Conservation (phyloP, 169 alveolate species). For the Besnoitia besnoiti region DNA sequence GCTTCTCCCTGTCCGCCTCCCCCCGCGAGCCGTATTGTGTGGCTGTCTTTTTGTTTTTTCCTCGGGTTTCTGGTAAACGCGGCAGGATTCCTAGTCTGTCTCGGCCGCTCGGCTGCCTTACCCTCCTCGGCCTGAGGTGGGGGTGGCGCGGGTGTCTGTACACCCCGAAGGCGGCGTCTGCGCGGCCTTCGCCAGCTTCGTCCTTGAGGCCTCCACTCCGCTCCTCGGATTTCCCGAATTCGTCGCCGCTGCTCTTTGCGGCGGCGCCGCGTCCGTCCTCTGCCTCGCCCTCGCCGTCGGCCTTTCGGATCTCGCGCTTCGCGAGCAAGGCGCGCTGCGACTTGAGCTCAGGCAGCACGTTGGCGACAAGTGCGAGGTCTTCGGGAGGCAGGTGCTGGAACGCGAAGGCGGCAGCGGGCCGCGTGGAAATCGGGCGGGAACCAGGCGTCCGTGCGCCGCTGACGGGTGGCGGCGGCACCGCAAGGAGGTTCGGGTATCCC, state of each 20-base stretch:
- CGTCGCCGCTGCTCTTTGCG: not conserved
- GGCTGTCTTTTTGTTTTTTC: not conserved
- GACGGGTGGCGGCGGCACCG: not conserved
- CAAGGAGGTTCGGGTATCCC: slow-evolving; percentile 41
- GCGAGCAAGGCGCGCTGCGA: not conserved
- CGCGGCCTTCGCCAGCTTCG: not conserved
- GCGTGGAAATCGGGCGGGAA: not conserved
- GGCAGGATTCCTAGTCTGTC: too few relatives aligned
- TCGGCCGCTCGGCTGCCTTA: not conserved
- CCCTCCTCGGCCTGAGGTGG: slow-evolving; percentile 36
- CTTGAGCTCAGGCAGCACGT: slow-evolving; percentile 16
- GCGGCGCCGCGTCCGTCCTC: not conserved
- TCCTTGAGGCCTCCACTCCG: not conserved
- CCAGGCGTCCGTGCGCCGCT: not conserved
- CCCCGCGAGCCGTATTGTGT: not conserved
- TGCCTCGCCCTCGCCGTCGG: not conserved
- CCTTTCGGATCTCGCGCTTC: not conserved
- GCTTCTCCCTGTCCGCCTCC: not conserved
- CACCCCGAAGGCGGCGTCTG: not conserved
- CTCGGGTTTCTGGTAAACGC: not conserved
- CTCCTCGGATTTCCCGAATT: not conserved
- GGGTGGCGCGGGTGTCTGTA: slow-evolving; percentile 28
- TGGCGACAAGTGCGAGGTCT: not conserved
- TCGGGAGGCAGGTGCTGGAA: not conserved
- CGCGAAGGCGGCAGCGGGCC: not conserved